These are phyloP conservation scores for Phytopythium oedochilum DNA, from an alignment of 352 stramenopile genomes.

Conservation along the genomic window DNA sequence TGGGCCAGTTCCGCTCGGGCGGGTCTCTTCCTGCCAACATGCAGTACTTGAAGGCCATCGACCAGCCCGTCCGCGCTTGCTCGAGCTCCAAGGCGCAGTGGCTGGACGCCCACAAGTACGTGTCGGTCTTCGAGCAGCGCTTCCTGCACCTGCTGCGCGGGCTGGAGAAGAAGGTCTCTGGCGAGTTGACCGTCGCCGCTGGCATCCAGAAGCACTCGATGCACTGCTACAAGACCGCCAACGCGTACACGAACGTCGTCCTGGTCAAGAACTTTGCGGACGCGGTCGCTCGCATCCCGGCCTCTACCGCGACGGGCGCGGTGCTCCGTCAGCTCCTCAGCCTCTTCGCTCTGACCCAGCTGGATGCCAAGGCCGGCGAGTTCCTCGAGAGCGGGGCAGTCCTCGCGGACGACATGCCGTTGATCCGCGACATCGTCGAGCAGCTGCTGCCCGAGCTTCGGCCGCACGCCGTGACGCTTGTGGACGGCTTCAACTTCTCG, in stretches of 20 bases:
- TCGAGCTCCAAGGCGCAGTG: conserved; percentile 20
- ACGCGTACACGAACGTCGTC: conserved; percentile 51
- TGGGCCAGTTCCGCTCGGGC: conserved; percentile 27
- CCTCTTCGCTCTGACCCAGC: conserved; percentile 70
- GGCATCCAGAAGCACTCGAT: conserved; percentile 61
- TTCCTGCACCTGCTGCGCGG: conserved; percentile 44
- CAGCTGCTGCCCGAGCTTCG: conserved; percentile 45
- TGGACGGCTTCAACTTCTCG: conserved; percentile 80
- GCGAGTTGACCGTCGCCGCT: conserved; percentile 19
- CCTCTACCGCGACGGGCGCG: neutral
- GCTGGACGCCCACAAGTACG: conserved; percentile 34
- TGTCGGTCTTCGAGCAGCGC: conserved; percentile 44
- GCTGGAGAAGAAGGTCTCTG: conserved; percentile 28
- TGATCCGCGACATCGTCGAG: conserved; percentile 50
- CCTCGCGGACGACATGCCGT: conserved; percentile 31
- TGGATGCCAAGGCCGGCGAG: conserved; percentile 54
- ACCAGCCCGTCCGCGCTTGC: conserved; percentile 19
- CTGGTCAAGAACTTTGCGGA: conserved; percentile 44
- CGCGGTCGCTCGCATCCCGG: conserved; percentile 10
- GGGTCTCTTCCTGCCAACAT: conserved; percentile 25
- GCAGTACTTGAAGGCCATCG: conserved; percentile 45
- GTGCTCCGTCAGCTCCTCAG: conserved; percentile 56
- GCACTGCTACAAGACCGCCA: conserved; percentile 53
- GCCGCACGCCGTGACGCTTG: conserved; percentile 62
- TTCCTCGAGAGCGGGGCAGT: conserved; percentile 66